Evolutionary conservation across 352 stramenopile genomes (phyloP).

Genomic region (Globisporangium nunn): DNA sequence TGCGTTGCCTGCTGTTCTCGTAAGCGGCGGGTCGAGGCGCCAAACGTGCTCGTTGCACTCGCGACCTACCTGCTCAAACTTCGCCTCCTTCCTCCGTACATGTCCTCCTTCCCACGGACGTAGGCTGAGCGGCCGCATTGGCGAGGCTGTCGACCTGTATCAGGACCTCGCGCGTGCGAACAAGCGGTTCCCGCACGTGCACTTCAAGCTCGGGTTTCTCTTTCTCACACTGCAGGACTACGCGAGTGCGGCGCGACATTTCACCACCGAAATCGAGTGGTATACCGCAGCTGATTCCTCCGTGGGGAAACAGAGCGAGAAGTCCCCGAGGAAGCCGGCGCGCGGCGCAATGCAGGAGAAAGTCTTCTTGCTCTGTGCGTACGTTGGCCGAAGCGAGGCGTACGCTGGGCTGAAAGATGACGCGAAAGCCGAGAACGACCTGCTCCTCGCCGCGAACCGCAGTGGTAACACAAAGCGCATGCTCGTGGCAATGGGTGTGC

Average conservation of each 20-base stretch:
- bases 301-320: neutral
- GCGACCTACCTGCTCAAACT: too few species aligned
- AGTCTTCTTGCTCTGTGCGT: conserved; percentile 36
- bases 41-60: too few species aligned
- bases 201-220: conserved; percentile 53
- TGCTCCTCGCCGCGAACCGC: conserved; percentile 30
- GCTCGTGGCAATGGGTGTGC: conserved; percentile 38
- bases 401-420: conserved; percentile 17
- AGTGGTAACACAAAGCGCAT: conserved; percentile 20
- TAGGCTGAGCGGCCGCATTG: conserved; percentile 36
- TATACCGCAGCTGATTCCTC: conserved; percentile 1
- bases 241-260: conserved; percentile 23
- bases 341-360: conserved; percentile 12
- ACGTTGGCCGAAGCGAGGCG: conserved; percentile 32
- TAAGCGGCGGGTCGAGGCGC: too few species aligned
- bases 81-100: too few species aligned
- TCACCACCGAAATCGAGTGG: conserved; percentile 34
- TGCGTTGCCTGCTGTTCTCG: conserved; percentile 7
- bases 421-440: conserved; percentile 28
- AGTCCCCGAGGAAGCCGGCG: conserved; percentile 1
- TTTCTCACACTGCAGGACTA: conserved; percentile 29
- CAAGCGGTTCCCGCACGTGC: conserved; percentile 31
- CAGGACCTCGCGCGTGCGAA: conserved; percentile 30
- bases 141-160: conserved; percentile 43
- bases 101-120: too few species aligned